Evolutionary conservation across 2,329 filamentous ascomycete genomes (phyloP), one percentile per base, ranked within the genome.

Genomic region (Huntiella abstrusa): DNA sequence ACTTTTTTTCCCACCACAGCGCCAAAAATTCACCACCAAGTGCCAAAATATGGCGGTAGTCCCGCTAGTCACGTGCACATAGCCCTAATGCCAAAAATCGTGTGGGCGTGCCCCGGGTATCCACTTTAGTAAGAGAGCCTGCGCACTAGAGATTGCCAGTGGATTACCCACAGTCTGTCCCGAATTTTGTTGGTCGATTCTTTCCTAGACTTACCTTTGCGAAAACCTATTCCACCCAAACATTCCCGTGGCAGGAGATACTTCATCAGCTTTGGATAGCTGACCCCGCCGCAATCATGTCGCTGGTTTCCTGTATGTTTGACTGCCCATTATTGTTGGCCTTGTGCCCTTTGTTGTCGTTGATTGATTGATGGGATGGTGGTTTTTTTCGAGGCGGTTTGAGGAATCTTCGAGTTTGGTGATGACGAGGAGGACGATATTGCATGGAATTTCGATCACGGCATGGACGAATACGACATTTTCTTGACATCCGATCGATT

Each of bases 221-320:
- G 45, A 47, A 50, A 49, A 44, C 35, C 19, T 37, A 52, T 45
- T 41, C 22, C 22, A 28, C 46, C 47, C 43, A 37, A 43, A 51
- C 50, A 49, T 51, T 49, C 49, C 47, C 50, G 46, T 45, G 45
- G 46, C 50, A 43, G 45, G 48, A 52, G 47, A 50, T 33, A 34
- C 48, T 51, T 48, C 44, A 45, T 54, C 51, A 50, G 52, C 51
- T 54, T 53, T 54, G 49, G 48, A 51, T 44, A 45, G 45, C 44
- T 45, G 44, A 49, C 47, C 64, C 59, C 57, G 58, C 57, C 60
- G 59, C 61, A 58, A 50, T 47, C 45, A 50, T 50, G 49, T 50
- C 49, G 49, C 49, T 50, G 45, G 49, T 50, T 50, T 50, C 49
- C 43, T 47, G 49, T 50, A 50, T 40, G 49, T 50, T 43, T 28